Evolutionary conservation across 2,329 filamentous ascomycete genomes (phyloP), one percentile per base, ranked within the genome.

Genomic region (Cladosporium cucumerinum): DNA sequence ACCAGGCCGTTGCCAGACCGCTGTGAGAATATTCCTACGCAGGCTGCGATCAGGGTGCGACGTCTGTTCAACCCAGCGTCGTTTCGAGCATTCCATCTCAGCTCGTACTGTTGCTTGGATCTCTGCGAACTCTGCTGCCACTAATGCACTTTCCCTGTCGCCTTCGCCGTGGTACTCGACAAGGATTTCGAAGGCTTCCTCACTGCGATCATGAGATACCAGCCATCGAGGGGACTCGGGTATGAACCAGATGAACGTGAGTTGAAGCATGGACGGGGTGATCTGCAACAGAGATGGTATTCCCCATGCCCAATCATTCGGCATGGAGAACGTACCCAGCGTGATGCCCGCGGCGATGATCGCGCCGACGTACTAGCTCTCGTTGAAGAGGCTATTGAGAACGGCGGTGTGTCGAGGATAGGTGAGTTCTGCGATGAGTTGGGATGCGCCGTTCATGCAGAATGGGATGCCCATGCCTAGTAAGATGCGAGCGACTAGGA

Each of bases 121-220:
- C 77, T 90, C 87, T 58, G 82, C 82, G 74, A 82, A 88, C 74
- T 90, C 86, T 72, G 87, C 87, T 70, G 87, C 84, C 7, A 90
- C 88, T 0, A 85, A 84, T 2, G 84, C 74, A 70, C 89, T 85
- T 72, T 84, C 79, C 64, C 73, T 74, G 69, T 67, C 61, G 36
- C 67, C 67, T 52, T 61, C 67, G 7, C 63, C 67, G 26, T 68
- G 67, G 25, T 68, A 67, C 32, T 68, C 66, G 60, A 66, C 65
- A 1, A 68, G 48, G 18, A 68, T 68, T 23, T 62, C 54, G 23
- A 64, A 57, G 4, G 68, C 68, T 34, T 69, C 66, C 7, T 66
- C 63, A 14, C 36, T 39, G 21, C 65, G 65, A 23, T 63, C 65
- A 21, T 51, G 63, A 16, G 66, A 63, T 2, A 67, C 65, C 18